A percentile compares a stretch with the other conserved stretches of the same genome.
Evolutionary conservation across 2,329 filamentous ascomycete species (phyloP).

Genomic region (Trichoderma citrinoviride): DNA sequence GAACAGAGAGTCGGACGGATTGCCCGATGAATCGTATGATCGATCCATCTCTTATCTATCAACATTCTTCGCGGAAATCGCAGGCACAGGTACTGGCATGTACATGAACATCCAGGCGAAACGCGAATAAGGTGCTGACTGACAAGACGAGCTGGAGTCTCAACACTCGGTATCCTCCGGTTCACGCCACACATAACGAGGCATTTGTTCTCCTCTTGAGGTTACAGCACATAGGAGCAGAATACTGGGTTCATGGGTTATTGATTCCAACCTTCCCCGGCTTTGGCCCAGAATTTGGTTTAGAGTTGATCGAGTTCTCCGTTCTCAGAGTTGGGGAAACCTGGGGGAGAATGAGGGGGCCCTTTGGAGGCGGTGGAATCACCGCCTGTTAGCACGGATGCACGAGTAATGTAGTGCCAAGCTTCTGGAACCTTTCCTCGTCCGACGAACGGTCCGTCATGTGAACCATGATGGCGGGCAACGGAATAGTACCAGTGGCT

Average conservation of each 20-base stretch:
- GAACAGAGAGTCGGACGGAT: neutral
- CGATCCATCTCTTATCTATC: neutral
- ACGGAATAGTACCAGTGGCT: neutral
- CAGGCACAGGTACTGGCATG: neutral
- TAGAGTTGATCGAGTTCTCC: neutral
- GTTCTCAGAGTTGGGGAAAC: slow-evolving; percentile 5
- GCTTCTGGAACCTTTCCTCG: slow-evolving; percentile 14
- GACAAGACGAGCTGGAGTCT: neutral
- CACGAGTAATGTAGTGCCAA: neutral
- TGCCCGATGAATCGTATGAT: neutral
- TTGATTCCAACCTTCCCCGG: neutral
- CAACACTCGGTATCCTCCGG: neutral
- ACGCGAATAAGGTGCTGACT: neutral
- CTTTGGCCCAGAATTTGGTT: neutral
- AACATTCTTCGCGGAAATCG: neutral
- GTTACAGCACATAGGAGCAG: neutral
- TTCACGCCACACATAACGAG: neutral
- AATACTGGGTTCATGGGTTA: neutral
- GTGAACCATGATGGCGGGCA: slow-evolving; percentile 11
- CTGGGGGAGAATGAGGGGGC: neutral
- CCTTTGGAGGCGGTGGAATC: slow-evolving; percentile 1
- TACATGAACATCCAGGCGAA: neutral
- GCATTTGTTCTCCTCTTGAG: neutral
- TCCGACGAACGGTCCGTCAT: neutral
- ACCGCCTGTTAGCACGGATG: neutral